Evolutionary conservation across 495 filamentous ascomycete species (phyloP), one percentile per base, ranked within the genome.

Genomic region (Xylona heveae): DNA sequence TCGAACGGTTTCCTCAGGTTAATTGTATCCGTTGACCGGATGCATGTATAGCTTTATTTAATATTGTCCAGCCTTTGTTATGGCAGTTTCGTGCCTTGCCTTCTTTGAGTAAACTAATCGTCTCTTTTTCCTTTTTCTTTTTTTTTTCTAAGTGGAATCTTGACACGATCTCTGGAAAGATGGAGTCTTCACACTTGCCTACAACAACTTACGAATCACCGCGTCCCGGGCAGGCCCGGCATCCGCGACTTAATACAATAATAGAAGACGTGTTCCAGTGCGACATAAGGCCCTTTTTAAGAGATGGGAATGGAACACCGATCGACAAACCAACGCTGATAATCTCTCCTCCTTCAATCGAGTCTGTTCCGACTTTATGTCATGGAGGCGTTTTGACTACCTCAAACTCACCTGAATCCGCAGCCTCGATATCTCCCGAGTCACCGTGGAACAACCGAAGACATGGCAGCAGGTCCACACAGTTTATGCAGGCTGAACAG

Each of bases 221-320:
- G 37, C 62, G 65, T 45, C 68, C 55, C 45, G 36, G 58, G 78
- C 81, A 65, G 77, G 78, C 50, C 62, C 68, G 61, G 54, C 66
- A 62, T 47, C 59, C 63, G 50, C 50, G 54, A 40, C 74, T 84
- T 78, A 81, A 84, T 78, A 75, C 77, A 38, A 80, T 84, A 71
- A 73, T 77, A 46, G 78, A 84, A 56, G 74, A 83, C 46, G 62
- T 49, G 52, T 21, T 44, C 58, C 24, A 37, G 50, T 33, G 37
- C 47, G 33, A 45, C 47, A 12, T 47, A 44, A 19, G 24, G 3
- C 20, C 20, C 12, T 22, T 25, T 17, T 23, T n/a, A n/a, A n/a
- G n/a, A n/a, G n/a, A n/a, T n/a, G n/a, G n/a, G n/a, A n/a, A n/a
- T n/a, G n/a, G n/a, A n/a, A n/a, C n/a, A n/a, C n/a, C n/a, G n/a